Percentiles rank a stretch among this genome's conserved stretches.
Conservation (phyloP, 495 filamentous ascomycete species). For the Trichoderma orchidacearum region DNA sequence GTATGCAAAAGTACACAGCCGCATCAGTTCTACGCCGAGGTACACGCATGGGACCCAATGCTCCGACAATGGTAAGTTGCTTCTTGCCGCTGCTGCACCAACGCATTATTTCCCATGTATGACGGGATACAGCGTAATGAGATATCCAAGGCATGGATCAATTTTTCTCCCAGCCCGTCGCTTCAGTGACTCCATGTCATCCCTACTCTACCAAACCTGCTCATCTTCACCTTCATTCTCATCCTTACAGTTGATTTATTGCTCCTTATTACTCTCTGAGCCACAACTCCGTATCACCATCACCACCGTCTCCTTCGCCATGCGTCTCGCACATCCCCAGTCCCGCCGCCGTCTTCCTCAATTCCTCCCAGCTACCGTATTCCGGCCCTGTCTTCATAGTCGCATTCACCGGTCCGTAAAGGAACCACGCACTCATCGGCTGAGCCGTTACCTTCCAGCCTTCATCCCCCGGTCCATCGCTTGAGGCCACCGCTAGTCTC, state of each 20-base stretch:
- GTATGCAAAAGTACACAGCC: too few species aligned
- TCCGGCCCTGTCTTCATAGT: neutral
- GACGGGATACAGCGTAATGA: too few species aligned
- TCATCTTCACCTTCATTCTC: neutral
- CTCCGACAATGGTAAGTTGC: too few species aligned
- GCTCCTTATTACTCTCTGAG: too few species aligned
- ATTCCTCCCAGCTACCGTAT: neutral
- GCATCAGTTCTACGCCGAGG: too few species aligned
- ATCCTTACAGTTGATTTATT: neutral
- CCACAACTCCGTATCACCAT: neutral
- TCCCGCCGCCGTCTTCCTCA: neutral
- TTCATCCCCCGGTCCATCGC: neutral
- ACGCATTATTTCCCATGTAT: too few species aligned
- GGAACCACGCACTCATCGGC: slow-evolving; percentile 14
- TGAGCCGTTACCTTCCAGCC: slow-evolving; percentile 9
- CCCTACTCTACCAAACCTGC: too few species aligned
- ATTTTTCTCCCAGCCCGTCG: neutral
- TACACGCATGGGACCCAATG: too few species aligned
- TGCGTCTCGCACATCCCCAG: neutral
- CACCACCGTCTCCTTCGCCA: neutral
- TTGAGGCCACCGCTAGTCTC: slow-evolving; percentile 6
- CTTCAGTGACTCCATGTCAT: too few species aligned
- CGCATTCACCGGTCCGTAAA: neutral
- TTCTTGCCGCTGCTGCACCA: too few species aligned
- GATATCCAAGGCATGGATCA: too few species aligned